Evolutionary conservation across 2,329 filamentous ascomycete species (phyloP).

Genomic region (Colletotrichum sp.): DNA sequence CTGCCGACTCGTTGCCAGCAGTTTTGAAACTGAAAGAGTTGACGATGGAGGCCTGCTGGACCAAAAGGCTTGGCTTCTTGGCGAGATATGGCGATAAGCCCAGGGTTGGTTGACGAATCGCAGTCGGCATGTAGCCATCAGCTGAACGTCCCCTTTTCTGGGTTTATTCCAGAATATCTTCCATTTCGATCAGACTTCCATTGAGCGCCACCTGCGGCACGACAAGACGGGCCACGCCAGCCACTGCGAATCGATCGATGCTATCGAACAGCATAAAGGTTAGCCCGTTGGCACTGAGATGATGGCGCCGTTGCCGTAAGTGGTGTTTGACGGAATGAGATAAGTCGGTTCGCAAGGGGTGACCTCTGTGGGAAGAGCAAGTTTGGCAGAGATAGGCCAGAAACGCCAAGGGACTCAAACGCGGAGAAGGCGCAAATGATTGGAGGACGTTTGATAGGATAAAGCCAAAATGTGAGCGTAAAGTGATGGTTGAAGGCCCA

Average conservation of each 20-base stretch:
- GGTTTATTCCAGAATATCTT: background rate
- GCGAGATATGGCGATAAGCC: conserved; percentile 8
- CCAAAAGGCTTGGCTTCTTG: background rate
- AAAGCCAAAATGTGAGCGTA: background rate
- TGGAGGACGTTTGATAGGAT: background rate
- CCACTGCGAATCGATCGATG: background rate
- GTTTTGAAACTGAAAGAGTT: background rate
- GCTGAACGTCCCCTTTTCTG: background rate
- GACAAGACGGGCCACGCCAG: background rate
- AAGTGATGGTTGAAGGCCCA: background rate
- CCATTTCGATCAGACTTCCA: background rate
- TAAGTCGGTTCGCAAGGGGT: background rate
- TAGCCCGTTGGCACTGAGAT: background rate
- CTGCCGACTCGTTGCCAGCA: background rate
- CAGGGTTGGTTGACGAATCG: conserved; percentile 8
- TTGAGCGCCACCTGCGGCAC: background rate
- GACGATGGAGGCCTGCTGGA: background rate
- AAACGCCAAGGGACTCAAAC: background rate
- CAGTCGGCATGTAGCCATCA: background rate
- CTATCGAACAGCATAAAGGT: background rate
- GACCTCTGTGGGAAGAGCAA: background rate
- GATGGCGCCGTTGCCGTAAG: background rate
- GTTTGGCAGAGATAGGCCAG: conserved; percentile 4
- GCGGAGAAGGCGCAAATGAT: background rate
- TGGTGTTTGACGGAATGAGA: background rate